Conservation (phyloP, 2,329 filamentous ascomycete species). For the Cladosporium sp. region DNA sequence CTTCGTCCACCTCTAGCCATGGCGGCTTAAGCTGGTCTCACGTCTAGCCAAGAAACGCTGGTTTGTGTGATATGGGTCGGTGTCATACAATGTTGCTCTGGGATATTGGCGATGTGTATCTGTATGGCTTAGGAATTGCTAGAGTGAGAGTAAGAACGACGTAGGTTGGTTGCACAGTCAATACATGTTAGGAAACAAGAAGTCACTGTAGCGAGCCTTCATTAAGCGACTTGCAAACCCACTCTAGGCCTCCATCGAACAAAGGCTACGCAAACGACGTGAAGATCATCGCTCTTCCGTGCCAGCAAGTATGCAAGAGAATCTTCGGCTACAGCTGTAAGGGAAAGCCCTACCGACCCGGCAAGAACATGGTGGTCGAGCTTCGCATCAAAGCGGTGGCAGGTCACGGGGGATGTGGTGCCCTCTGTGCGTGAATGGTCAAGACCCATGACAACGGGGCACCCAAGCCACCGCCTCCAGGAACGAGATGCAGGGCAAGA, state of each 20-base stretch:
- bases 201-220: background rate
- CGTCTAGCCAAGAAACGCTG: too few relatives aligned
- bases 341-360: conserved; percentile 4
- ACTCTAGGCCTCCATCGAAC: conserved; percentile 1
- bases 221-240: background rate
- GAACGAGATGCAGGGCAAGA: background rate
- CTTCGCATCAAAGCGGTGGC: background rate
- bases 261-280: background rate
- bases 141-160: background rate
- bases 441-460: background rate
- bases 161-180: background rate
- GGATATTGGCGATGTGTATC: background rate
- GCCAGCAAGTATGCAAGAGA: background rate
- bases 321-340: conserved; percentile 3
- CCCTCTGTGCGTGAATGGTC: background rate
- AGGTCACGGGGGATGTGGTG: conserved; percentile 2
- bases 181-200: background rate
- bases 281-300: background rate
- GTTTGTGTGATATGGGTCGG: too few relatives aligned
- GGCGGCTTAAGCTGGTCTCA: too few relatives aligned
- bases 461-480: conserved; percentile 2
- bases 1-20: background rate
- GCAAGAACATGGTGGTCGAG: background rate
- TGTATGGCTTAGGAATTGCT: background rate
- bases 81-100: background rate